Evolutionary conservation across 73 alveolate species (phyloP), one percentile per base, ranked within the genome.

Genomic region (Uronychia setigera): DNA sequence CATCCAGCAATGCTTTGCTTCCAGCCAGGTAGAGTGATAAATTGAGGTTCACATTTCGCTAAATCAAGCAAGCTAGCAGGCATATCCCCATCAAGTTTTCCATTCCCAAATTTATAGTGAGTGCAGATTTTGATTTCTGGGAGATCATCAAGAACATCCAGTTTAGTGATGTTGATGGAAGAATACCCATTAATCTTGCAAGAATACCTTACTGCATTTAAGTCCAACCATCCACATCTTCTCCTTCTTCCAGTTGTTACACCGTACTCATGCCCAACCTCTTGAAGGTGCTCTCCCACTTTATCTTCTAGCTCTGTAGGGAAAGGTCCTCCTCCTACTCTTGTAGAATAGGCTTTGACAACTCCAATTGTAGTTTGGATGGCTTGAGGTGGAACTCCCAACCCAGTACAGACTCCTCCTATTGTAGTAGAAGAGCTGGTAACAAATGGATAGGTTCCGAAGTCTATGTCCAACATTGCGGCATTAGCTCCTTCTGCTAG

Each of bases 291-390:
- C 35, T 86, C 90, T 59, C 98, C 98, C 46, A 67, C 80, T 35
- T 91, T 95, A 60, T 92, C 95, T 27, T 79, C 82, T 26, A 95
- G 92, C 87, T 97, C 99, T 35, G 99, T 97, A 0, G 99, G 99
- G 94, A 97, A 97, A 30, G 99, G 99, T 29, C 99, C 99, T 59
- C 92, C 99, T 0, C 99, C 99, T 13, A 97, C 99, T 89, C 99
- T 95, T 9, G 99, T 97, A 0, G 99, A 94, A 82, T 97, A 97
- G 35, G 99, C 99, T 87, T 97, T 97, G 76, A 96, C 96, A 32
- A 97, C 94, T 58, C 99, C 99, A 25, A 97, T 94, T 32, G 92
- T 93, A 26, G 99, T 95, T 85, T 96, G 98, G 32, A 97, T 96
- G 27, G 87, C 92, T 79, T 86, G 90, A 0, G 99, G 99, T 13